Conservation (phyloP, 768 basidiomycete genomes). For the Mrakia frigida region DNA sequence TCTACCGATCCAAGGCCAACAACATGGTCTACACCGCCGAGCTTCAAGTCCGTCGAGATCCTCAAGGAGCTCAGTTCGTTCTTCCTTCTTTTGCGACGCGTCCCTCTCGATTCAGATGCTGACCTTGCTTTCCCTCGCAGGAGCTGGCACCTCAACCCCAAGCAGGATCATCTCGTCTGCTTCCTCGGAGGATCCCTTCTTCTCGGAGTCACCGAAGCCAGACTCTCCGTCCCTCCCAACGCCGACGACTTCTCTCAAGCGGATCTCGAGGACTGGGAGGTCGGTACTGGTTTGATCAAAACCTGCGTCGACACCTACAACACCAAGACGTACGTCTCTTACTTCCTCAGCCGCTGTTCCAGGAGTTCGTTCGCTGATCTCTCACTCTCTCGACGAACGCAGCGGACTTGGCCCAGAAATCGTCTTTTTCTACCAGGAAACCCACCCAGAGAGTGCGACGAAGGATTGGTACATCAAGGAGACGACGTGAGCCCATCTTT, state of each 20-base stretch:
- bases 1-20: conserved; percentile 58
- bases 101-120: not conserved
- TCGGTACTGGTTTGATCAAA: conserved; percentile 71
- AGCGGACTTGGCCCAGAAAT: conserved; percentile 87
- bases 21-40: conserved; percentile 75
- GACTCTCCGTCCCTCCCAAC: conserved; percentile 62
- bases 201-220: conserved; percentile 66
- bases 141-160: conserved; percentile 68
- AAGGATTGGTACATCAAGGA: conserved; percentile 85
- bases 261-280: conserved; percentile 72
- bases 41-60: conserved; percentile 57
- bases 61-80: not conserved
- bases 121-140: conserved; percentile 37
- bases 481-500: conserved; percentile 34
- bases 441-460: conserved; percentile 52
- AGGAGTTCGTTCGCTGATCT: conserved; percentile 50
- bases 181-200: conserved; percentile 90
- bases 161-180: conserved; percentile 94
- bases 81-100: not conserved
- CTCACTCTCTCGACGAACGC: not conserved
- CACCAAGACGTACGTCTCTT: conserved; percentile 35
- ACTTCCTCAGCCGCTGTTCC: conserved; percentile 26
- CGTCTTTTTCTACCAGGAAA: conserved; percentile 69
- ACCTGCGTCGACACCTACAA: conserved; percentile 71
- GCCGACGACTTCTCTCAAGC: conserved; percentile 57